Percentiles rank a stretch among this genome's conserved stretches.
Evolutionary conservation across 495 filamentous ascomycete species (phyloP).

Genomic region (Tuber aestivum): DNA sequence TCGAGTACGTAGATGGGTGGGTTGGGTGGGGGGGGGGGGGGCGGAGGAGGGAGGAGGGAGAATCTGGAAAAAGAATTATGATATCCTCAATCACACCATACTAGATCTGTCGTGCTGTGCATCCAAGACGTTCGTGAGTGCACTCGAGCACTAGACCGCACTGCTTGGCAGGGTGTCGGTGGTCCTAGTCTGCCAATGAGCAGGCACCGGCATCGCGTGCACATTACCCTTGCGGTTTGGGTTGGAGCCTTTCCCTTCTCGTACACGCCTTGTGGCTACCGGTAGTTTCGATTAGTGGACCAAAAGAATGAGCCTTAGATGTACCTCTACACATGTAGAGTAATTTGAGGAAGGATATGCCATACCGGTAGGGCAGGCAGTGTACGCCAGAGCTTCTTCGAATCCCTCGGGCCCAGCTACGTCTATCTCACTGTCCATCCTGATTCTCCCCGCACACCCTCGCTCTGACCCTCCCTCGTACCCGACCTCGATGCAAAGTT

Average conservation of each 20-base stretch:
- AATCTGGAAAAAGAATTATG: conserved; percentile 6
- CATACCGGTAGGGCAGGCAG: not conserved
- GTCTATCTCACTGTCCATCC: not conserved
- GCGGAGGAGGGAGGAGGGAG: not conserved
- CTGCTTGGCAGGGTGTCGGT: conserved; percentile 34
- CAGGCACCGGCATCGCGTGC: conserved; percentile 33
- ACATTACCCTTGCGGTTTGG: conserved; percentile 35
- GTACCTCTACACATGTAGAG: conserved; percentile 1
- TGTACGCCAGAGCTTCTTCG: not conserved
- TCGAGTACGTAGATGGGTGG: not conserved
- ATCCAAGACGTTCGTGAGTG: conserved; percentile 29
- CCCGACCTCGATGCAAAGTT: not conserved
- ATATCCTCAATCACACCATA: conserved; percentile 28
- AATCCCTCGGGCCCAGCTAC: not conserved
- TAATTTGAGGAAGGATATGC: not conserved
- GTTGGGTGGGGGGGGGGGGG: not conserved
- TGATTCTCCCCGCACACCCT: not conserved
- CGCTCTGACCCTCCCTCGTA: not conserved
- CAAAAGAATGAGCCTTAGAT: not conserved
- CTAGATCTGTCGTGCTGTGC: conserved; percentile 32
- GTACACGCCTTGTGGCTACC: conserved; percentile 19
- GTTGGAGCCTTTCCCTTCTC: conserved; percentile 20
- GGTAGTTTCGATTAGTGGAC: not conserved
- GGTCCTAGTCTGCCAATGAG: conserved; percentile 19
- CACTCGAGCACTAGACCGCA: too few relatives aligned